Evolutionary conservation across 2,329 filamentous ascomycete genomes (phyloP).

Genomic region (Leptodontidium sp.): DNA sequence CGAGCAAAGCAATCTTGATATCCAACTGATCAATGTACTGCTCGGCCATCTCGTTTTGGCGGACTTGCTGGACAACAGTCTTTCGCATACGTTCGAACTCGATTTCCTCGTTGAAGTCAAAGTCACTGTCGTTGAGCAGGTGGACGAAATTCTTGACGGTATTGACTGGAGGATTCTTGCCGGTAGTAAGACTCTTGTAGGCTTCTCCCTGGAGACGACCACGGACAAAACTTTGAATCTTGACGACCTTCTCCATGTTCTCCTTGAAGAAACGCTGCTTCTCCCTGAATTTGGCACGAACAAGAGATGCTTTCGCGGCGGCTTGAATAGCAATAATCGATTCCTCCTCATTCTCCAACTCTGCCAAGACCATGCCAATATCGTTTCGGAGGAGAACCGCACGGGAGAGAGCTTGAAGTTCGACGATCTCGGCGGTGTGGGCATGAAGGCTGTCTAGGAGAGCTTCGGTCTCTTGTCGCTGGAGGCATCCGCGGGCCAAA

Average conservation of each 20-base stretch:
- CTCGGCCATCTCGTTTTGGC: constrained; percentile 95
- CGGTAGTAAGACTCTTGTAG: constrained; percentile 95
- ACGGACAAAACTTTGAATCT: constrained; percentile 96
- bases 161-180: constrained; percentile 95
- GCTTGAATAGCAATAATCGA: constrained; percentile 78
- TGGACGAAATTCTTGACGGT: constrained; percentile 99
- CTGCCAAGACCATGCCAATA: constrained; percentile 76
- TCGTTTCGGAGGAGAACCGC: constrained; percentile 81
- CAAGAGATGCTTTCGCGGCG: constrained; percentile 73
- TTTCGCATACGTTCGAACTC: constrained; percentile 96
- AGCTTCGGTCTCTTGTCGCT: constrained; percentile 65
- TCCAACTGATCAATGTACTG: constrained; percentile 98
- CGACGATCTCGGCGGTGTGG: constrained; percentile 70
- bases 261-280: constrained; percentile 90
- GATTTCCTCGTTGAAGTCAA: constrained; percentile 98
- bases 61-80: constrained; percentile 95
- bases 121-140: constrained; percentile 95
- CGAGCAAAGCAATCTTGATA: constrained; percentile 96
- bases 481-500: constrained; percentile 69
- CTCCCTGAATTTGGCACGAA: constrained; percentile 79
- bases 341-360: constrained; percentile 87
- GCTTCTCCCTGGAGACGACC: constrained; percentile 96
- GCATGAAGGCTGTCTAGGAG: constrained; percentile 76
- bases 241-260: constrained; percentile 99
- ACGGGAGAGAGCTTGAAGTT: constrained; percentile 78